Evolutionary conservation across 768 basidiomycete species (phyloP), one percentile per base, ranked within the genome.

Genomic region (Collybia mongolica): DNA sequence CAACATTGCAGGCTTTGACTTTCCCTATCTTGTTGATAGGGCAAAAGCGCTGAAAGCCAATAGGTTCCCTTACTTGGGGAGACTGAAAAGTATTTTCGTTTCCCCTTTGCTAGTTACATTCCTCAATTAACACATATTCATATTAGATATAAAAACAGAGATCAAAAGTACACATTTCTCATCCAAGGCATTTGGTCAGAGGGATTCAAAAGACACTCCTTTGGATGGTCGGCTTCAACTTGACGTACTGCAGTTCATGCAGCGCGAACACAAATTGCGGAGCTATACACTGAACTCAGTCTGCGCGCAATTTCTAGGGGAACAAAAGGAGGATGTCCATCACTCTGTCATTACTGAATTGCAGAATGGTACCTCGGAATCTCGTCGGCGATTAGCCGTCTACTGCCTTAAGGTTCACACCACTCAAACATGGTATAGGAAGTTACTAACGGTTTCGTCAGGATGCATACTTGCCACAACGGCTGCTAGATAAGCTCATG

Each of bases 241-340:
- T 44, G 97, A 99, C 74, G 72, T 99, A 14, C 79, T 99, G 29
- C 94, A 98, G 59, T 94, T 92, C 65, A 98, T 99, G 94, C 96
- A 98, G 62, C 83, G 97, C 56, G 97, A 99, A 67, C 90, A 98
- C 73, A 99, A 98, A 63, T 73, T 99, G 5, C 87, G 97, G 7
- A 94, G 91, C 60, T 99, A 99, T 66, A 93, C 96, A 2, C 85
- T 99, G 58, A 99, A 99, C 67, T 89, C 97, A 4, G 97, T 99
- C 48, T 99, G 97, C 62, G 89, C 97, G 1, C 91, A 96, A 59
- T 99, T 99, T 67, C 76, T 99, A 3, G 95, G 94, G 23, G 97
- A 99, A 67, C 97, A 99, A 67, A 99, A 99, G 66, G 97, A 99
- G 66, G 97, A 99, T 56, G 97, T 99, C 17, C 97, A 98, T 61